Percentiles rank a stretch among this genome's conserved stretches.
Conservation (phyloP, 768 basidiomycete species). For the Stropharia rugosoannulata region DNA sequence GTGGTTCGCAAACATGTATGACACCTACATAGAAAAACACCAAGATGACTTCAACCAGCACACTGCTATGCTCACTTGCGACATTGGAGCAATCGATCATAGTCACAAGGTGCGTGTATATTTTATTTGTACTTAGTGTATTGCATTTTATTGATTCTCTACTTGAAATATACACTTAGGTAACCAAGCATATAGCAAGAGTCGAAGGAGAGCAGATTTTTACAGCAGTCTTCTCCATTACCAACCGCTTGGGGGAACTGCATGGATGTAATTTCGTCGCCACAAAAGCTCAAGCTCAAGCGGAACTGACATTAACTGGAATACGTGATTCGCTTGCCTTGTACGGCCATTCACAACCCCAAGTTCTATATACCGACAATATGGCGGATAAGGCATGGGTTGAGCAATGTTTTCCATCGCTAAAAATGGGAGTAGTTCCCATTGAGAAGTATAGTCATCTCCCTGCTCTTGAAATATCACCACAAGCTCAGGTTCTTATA, state of each 20-base stretch:
- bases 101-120: slow-evolving; percentile 18
- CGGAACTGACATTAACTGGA: slow-evolving; percentile 18
- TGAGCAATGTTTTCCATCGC: slow-evolving; percentile 17
- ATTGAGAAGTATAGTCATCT: slow-evolving; percentile 24
- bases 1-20: slow-evolving; percentile 23
- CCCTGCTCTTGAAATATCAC: slow-evolving; percentile 16
- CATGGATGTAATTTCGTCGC: slow-evolving; percentile 15
- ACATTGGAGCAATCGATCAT: too few species aligned
- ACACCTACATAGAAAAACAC: slow-evolving; percentile 19
- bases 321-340: slow-evolving; percentile 23
- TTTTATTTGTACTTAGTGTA: too few species aligned
- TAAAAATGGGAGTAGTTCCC: slow-evolving; percentile 10
- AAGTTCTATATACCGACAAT: too few species aligned
- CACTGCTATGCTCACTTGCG: slow-evolving; percentile 20
- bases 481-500: slow-evolving; percentile 10
- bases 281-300: slow-evolving; percentile 32
- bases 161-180: slow-evolving; percentile 12
- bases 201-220: slow-evolving; percentile 24
- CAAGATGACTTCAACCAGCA: slow-evolving; percentile 20
- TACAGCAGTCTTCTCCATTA: slow-evolving; percentile 21
- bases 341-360: slow-evolving; percentile 34
- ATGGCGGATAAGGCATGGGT: slow-evolving; percentile 24
- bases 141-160: too few species aligned
- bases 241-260: slow-evolving; percentile 25
- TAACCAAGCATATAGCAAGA: slow-evolving; percentile 23